phyloP scores from a whole-genome alignment of 2,329 filamentous ascomycete genomes.

The Colletotrichum sp. region DNA sequence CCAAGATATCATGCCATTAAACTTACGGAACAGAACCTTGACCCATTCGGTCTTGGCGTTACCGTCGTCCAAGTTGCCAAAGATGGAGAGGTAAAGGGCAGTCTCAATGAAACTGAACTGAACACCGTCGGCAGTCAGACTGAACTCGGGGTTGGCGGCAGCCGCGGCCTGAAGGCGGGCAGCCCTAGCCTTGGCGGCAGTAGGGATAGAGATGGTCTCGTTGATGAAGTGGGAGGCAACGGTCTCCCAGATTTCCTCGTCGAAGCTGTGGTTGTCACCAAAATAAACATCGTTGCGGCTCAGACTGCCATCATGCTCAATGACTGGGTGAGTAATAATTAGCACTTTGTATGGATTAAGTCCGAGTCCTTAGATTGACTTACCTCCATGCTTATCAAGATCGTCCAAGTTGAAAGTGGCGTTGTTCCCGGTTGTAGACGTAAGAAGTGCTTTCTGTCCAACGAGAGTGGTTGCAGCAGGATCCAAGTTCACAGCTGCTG shows the following conservation, averaged over 20 bases:
- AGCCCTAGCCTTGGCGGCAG: slow-evolving; percentile 30
- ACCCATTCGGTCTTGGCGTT: slow-evolving; percentile 24
- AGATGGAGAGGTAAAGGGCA: slow-evolving; percentile 25
- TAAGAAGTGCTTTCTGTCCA: slow-evolving; percentile 16
- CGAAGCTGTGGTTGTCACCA: slow-evolving; percentile 35
- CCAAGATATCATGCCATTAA: neutral
- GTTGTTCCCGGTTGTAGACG: slow-evolving; percentile 31
- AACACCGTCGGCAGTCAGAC: slow-evolving; percentile 9
- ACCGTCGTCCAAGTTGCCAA: slow-evolving; percentile 23
- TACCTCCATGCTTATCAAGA: slow-evolving; percentile 27
- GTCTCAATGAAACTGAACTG: slow-evolving; percentile 26
- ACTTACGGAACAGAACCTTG: slow-evolving; percentile 21
- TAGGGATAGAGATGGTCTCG: slow-evolving; percentile 29
- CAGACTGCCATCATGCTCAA: slow-evolving; percentile 38
- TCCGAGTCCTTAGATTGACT: neutral
- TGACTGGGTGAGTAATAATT: slow-evolving; percentile 23
- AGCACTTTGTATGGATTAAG: neutral
- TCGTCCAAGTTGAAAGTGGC: slow-evolving; percentile 33
- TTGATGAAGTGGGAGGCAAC: slow-evolving; percentile 24
- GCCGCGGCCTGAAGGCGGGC: slow-evolving; percentile 28
- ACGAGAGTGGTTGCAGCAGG: slow-evolving; percentile 20
- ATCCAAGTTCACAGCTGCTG: slow-evolving; percentile 20
- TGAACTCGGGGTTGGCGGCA: slow-evolving; percentile 29
- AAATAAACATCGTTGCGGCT: slow-evolving; percentile 32
- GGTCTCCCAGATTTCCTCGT: slow-evolving; percentile 28